Conservation (phyloP, 2,329 filamentous ascomycete species). For the Sclerotinia borealis region DNA sequence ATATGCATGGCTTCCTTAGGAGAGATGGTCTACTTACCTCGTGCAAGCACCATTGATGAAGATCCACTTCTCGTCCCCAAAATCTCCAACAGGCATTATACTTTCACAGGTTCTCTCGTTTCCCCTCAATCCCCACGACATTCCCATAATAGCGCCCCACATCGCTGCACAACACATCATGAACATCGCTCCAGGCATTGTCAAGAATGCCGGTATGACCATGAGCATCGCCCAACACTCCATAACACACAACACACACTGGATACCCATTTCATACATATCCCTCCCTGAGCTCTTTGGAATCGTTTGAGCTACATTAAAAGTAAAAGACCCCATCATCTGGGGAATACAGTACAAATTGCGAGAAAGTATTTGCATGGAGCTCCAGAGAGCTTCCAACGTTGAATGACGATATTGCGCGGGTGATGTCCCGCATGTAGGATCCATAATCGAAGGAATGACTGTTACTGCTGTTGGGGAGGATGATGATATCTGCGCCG, state of each 20-base stretch:
- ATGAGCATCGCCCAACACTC: constrained; percentile 12
- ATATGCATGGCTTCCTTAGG: too few relatives aligned
- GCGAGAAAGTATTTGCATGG: constrained; percentile 10
- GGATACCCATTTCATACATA: constrained; percentile 14
- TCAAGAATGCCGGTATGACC: constrained; percentile 14
- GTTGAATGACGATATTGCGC: constrained; percentile 10
- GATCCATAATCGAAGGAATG: constrained; percentile 19
- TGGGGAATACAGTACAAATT: constrained; percentile 14
- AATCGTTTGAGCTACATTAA: neutral
- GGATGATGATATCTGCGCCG: neutral
- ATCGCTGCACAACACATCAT: neutral
- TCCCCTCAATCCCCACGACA: constrained; percentile 15
- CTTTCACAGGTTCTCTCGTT: constrained; percentile 1
- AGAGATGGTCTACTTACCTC: constrained; percentile 11
- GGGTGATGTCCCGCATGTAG: constrained; percentile 17
- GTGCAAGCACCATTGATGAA: constrained; percentile 18
- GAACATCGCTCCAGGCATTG: constrained; percentile 14
- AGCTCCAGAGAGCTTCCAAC: neutral
- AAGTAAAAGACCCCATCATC: constrained; percentile 9
- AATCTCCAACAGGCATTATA: constrained; percentile 5
- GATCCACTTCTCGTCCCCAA: constrained; percentile 17
- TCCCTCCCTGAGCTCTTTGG: neutral
- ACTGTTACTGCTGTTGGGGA: constrained; percentile 11
- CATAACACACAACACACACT: constrained; percentile 12
- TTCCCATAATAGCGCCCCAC: neutral